Evolutionary conservation across 768 basidiomycete genomes (phyloP).

Genomic region (Asterophora lycoperdoides): DNA sequence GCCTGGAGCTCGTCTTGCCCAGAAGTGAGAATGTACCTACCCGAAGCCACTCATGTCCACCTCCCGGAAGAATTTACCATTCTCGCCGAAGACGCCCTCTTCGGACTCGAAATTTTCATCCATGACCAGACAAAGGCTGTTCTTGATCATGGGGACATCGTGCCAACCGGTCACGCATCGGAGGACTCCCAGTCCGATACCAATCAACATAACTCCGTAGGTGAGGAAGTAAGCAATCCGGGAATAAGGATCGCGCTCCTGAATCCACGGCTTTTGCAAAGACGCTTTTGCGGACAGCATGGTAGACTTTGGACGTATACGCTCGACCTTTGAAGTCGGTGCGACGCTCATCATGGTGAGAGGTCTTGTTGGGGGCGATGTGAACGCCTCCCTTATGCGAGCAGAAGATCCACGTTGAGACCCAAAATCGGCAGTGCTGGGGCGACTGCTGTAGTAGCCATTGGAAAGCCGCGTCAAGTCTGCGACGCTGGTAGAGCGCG

Average conservation of each 20-base stretch:
- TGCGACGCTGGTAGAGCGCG: slow-evolving; percentile 36
- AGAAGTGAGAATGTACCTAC: slow-evolving; percentile 34
- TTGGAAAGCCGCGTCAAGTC: slow-evolving; percentile 41
- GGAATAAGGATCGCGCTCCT: slow-evolving; percentile 49
- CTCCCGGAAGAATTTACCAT: slow-evolving; percentile 70
- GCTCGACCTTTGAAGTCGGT: slow-evolving; percentile 39
- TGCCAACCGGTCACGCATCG: slow-evolving; percentile 57
- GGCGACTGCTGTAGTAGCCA: slow-evolving; percentile 35
- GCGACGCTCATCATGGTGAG: slow-evolving; percentile 50
- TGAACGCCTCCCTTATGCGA: slow-evolving; percentile 51
- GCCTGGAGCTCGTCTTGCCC: slow-evolving; percentile 4
- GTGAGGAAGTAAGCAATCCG: slow-evolving; percentile 61
- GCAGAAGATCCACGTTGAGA: slow-evolving; percentile 34
- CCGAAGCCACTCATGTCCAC: slow-evolving; percentile 87
- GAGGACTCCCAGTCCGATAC: slow-evolving; percentile 47
- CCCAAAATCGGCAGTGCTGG: slow-evolving; percentile 25
- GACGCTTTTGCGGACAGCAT: slow-evolving; percentile 34
- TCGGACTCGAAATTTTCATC: slow-evolving; percentile 71
- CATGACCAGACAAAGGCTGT: slow-evolving; percentile 62
- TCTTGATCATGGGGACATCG: slow-evolving; percentile 41
- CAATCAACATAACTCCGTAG: slow-evolving; percentile 54
- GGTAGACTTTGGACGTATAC: slow-evolving; percentile 47
- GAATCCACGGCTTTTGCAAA: slow-evolving; percentile 63
- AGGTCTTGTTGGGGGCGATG: slow-evolving; percentile 55
- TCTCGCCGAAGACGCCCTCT: slow-evolving; percentile 53